These are phyloP conservation scores for Acanthamoeba sp. DNA, from an alignment of 208 protist genomes.

Conservation along the genomic window DNA sequence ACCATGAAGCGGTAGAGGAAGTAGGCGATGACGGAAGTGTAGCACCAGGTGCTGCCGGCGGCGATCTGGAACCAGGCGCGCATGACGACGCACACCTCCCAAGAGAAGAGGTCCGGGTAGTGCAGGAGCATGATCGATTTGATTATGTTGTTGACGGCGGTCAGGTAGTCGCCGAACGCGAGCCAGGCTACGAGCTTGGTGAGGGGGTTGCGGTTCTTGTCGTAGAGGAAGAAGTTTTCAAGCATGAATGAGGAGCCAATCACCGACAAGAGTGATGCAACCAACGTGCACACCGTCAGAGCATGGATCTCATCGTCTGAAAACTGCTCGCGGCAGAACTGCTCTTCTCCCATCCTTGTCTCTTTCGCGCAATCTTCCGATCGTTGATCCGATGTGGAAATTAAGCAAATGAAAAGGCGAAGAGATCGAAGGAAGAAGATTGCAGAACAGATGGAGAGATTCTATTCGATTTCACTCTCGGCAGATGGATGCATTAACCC, in stretches of 20 bases:
- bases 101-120: constrained; percentile 10
- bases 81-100: constrained; percentile 59
- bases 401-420: too few species aligned
- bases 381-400: too few species aligned
- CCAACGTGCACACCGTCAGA: neutral
- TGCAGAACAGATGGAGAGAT: too few species aligned
- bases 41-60: constrained; percentile 64
- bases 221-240: constrained; percentile 64
- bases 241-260: constrained; percentile 62
- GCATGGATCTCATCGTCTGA: neutral
- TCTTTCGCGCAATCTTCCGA: neutral
- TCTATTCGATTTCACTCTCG: too few species aligned
- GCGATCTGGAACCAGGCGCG: constrained; percentile 68
- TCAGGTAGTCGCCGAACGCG: constrained; percentile 44
- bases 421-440: too few species aligned
- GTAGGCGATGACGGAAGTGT: constrained; percentile 62
- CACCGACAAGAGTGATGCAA: constrained; percentile 22
- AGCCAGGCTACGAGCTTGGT: constrained; percentile 62
- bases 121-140: constrained; percentile 30
- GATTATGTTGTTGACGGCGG: constrained; percentile 43
- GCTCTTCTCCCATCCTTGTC: neutral
- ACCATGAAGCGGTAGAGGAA: constrained; percentile 17
- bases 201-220: constrained; percentile 52
- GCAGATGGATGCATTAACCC: neutral
- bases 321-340: constrained; percentile 40